Conservation (phyloP, 2,329 filamentous ascomycete genomes). For the Diaporthe aspalathi region DNA sequence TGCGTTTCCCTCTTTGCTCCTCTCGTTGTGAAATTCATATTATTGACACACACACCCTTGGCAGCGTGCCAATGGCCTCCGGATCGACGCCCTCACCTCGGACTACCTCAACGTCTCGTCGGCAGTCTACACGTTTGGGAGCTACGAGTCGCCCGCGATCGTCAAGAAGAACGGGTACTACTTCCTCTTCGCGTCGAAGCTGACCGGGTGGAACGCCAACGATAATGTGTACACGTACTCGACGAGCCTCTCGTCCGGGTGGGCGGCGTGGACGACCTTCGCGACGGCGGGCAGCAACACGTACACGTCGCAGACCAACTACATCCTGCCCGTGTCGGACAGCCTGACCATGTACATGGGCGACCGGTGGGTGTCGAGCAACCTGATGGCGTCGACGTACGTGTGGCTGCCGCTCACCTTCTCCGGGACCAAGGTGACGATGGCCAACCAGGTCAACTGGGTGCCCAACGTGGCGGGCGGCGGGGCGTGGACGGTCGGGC, state of each 20-base stretch:
- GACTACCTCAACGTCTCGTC: conserved; percentile 66
- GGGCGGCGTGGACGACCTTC: conserved; percentile 70
- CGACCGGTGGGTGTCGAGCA: conserved; percentile 70
- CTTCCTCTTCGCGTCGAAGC: conserved; percentile 71
- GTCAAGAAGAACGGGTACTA: conserved; percentile 71
- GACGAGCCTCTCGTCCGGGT: conserved; percentile 53
- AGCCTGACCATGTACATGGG: conserved; percentile 69
- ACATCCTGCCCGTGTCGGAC: conserved; percentile 59
- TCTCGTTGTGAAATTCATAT: too few relatives aligned
- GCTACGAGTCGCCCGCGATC: conserved; percentile 72
- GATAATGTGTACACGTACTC: conserved; percentile 63
- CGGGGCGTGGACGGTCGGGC: conserved; percentile 48
- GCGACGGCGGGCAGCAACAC: conserved; percentile 67
- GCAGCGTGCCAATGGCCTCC: conserved; percentile 63
- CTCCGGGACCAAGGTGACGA: conserved; percentile 61
- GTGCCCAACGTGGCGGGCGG: conserved; percentile 46
- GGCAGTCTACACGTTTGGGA: conserved; percentile 61
- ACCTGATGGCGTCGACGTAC: conserved; percentile 71
- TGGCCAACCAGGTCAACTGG: conserved; percentile 68
- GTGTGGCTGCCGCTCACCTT: conserved; percentile 73
- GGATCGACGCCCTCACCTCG: conserved; percentile 65
- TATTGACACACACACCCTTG: neutral
- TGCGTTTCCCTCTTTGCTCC: neutral
- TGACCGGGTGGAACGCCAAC: conserved; percentile 69
- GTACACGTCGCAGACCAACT: conserved; percentile 69